phyloP scores from a whole-genome alignment of 495 filamentous ascomycete species.

The Podospora sp. region DNA sequence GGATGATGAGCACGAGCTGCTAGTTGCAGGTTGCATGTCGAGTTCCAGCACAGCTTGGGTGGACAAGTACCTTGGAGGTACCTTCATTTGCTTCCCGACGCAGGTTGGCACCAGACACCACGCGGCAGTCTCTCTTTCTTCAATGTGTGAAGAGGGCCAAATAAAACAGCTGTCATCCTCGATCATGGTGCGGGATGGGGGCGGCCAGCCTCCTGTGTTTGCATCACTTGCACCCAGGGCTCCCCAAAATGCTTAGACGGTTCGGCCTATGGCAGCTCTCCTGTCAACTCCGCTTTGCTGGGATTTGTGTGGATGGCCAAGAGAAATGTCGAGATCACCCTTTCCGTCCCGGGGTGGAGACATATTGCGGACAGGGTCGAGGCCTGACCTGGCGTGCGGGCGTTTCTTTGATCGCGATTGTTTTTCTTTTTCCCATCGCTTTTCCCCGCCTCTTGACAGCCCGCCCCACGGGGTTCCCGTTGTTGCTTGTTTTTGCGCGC shows the following conservation, averaged over 20 bases:
- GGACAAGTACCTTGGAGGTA: neutral
- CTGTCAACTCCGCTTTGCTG: neutral
- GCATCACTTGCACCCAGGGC: neutral
- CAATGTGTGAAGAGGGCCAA: neutral
- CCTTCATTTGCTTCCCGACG: neutral
- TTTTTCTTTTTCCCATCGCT: conserved; percentile 16
- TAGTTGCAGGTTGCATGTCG: neutral
- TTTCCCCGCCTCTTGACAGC: neutral
- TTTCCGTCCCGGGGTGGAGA: conserved; percentile 8
- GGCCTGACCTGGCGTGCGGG: conserved; percentile 13
- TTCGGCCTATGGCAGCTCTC: neutral
- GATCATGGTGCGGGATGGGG: neutral
- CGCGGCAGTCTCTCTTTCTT: neutral
- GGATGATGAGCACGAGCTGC: conserved; percentile 5
- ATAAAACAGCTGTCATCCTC: neutral
- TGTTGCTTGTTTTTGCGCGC: conserved; percentile 5
- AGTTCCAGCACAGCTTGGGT: neutral
- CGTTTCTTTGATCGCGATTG: conserved; percentile 18
- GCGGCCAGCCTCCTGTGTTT: neutral
- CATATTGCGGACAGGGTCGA: conserved; percentile 3
- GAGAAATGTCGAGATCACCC: conserved; percentile 21
- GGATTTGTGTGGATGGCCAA: conserved; percentile 11
- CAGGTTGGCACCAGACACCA: neutral
- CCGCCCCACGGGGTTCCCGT: conserved; percentile 19
- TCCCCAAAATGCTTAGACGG: neutral